Base-by-base conservation (phyloP, 140 eudicot species). In the Anethum foeniculum region DNA sequence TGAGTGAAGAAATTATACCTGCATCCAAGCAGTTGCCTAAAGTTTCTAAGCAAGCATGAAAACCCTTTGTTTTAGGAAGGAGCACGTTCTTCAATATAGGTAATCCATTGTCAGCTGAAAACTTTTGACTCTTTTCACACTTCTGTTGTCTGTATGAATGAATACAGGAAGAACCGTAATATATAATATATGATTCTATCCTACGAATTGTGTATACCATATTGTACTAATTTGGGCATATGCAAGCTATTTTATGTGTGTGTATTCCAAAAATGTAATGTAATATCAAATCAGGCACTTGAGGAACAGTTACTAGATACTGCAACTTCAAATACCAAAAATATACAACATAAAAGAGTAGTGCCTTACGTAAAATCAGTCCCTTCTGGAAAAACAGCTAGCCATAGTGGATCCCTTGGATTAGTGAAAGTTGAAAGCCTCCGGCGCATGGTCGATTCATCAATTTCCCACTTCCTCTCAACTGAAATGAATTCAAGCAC, bases 331-430 rank as follows among this genome's bases (percentile, higher is more conserved):
- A 21, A 39, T 75, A 49, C 54, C 32, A 23, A 56, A 58, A 65
- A 47, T 12, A 3, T 2, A 52, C 23, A 4, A 52, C 18, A 52
- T 19, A 52, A 68, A 64, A 48, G 72, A 27, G 32, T 23, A 64
- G 82, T 69, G 68, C 15, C 68, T 87, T 91, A 93, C 97, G 93
- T 87, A 72, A 82, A 94, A 88, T 94, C 98, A 69, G 96, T 94
- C 73, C 98, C 97, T 89, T 94, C 97, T 3, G 98, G 97, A 69
- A 94, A 94, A 84, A 92, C 87, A 87, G 94, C 92, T 41, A 94
- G 97, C 97, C 97, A 90, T 49, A 90, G 82, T n/a, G 94, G 90
- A 80, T 90, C 92, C 65, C 23, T 76, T n/a, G 85, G 90, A 78
- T 88, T 60, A 21, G 87, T 81, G 68, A 90, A 85, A 60, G 90